A percentile compares a stretch with the other conserved stretches of the same genome.
phyloP scores from a whole-genome alignment of 768 basidiomycete genomes.

The Calocera cornea region DNA sequence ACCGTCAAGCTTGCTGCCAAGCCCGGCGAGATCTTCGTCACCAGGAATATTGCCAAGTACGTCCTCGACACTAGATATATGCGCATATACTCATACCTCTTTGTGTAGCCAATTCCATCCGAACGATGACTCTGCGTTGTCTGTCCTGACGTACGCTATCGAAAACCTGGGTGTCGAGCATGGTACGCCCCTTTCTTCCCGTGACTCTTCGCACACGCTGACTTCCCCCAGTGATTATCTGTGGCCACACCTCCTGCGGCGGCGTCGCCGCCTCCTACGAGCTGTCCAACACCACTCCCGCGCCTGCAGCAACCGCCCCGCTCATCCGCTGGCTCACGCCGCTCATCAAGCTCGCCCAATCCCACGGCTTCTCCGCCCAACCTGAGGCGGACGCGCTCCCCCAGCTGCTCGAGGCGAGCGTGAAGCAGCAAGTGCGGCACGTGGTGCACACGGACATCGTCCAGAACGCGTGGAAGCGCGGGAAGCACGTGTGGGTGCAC shows the following conservation, averaged over 20 bases:
- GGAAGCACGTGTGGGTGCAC: conserved; percentile 38
- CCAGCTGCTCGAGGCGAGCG: conserved; percentile 40
- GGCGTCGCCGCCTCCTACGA: conserved; percentile 37
- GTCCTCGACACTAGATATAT: conserved; percentile 18
- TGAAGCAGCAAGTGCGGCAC: conserved; percentile 22
- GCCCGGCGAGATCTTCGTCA: conserved; percentile 73
- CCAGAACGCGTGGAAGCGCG: conserved; percentile 24
- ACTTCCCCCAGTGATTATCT: conserved; percentile 47
- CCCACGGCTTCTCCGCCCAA: conserved; percentile 32
- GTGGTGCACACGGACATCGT: conserved; percentile 22
- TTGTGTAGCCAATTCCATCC: conserved; percentile 53
- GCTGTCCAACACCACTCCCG: conserved; percentile 12
- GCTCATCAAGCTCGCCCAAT: conserved; percentile 40
- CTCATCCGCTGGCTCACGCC: conserved; percentile 63
- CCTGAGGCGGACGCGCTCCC: conserved; percentile 22
- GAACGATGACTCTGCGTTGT: conserved; percentile 54
- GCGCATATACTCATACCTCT: not conserved
- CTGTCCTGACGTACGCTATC: conserved; percentile 65
- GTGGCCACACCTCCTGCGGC: conserved; percentile 74
- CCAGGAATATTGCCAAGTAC: conserved; percentile 81
- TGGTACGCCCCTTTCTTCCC: conserved; percentile 36
- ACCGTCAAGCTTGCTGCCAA: conserved; percentile 50
- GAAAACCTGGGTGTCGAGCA: conserved; percentile 58
- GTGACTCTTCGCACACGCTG: not conserved
- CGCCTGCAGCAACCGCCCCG: conserved; percentile 31